Evolutionary conservation across 2,329 filamentous ascomycete species (phyloP).

Genomic region (Metarhizium rileyi): DNA sequence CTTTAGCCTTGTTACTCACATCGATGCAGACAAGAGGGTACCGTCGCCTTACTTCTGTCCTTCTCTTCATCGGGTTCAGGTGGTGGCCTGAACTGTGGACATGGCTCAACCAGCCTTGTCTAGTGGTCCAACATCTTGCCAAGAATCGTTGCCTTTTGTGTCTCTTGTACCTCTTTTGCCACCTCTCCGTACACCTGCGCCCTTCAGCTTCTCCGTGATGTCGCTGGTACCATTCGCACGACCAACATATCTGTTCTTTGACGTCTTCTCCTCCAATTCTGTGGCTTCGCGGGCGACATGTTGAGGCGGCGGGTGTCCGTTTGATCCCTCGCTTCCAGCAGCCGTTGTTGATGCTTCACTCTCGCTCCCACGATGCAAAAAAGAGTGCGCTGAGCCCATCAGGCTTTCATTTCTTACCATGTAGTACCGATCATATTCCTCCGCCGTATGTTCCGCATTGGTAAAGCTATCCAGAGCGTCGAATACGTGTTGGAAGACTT

Average conservation of each 20-base stretch:
- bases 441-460: constrained; percentile 44
- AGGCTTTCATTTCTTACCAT: constrained; percentile 41
- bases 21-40: too few relatives aligned
- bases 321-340: constrained; percentile 2
- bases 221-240: neutral
- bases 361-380: constrained; percentile 22
- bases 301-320: constrained; percentile 11
- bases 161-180: neutral
- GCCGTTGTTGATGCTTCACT: constrained; percentile 26
- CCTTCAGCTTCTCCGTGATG: constrained; percentile 18
- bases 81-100: too few relatives aligned
- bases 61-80: neutral
- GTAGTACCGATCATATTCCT: constrained; percentile 51
- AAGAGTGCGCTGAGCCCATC: constrained; percentile 26
- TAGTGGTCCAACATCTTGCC: neutral
- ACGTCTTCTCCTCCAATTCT: neutral
- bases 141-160: neutral
- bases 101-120: constrained; percentile 1
- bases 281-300: constrained; percentile 20
- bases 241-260: neutral
- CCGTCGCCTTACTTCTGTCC: neutral
- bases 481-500: constrained; percentile 88
- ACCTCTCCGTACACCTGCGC: constrained; percentile 15
- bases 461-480: constrained; percentile 71
- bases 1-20: neutral